Evolutionary conservation across 345 rosid species (phyloP).

Genomic region (Syzygium jambos): DNA sequence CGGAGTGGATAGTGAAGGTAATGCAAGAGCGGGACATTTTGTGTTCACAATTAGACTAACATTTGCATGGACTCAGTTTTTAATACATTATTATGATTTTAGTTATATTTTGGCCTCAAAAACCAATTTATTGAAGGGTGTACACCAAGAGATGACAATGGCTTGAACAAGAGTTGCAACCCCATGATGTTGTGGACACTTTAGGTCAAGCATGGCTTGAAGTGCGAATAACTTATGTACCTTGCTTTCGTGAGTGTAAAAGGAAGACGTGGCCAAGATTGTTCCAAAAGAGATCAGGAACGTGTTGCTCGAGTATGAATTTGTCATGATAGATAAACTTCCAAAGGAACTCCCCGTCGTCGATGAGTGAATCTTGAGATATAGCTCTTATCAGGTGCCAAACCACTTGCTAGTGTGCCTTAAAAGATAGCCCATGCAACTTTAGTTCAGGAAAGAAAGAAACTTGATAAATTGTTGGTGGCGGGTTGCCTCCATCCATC

Average conservation of each 20-base stretch:
- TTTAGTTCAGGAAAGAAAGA: background rate
- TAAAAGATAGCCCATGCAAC: too few relatives aligned
- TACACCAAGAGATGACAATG: too few relatives aligned
- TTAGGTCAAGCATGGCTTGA: too few relatives aligned
- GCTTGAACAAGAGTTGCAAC: too few relatives aligned
- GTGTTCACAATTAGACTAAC: too few relatives aligned
- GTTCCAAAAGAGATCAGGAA: background rate
- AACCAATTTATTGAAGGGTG: too few relatives aligned
- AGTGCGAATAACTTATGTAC: background rate
- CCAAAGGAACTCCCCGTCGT: background rate
- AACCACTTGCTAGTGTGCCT: background rate
- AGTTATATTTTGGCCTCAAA: too few relatives aligned
- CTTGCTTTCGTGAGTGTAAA: background rate
- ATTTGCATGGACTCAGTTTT: too few relatives aligned
- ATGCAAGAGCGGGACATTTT: too few relatives aligned
- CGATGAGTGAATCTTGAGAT: background rate
- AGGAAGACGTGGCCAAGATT: background rate
- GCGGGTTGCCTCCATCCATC: background rate
- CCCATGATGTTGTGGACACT: too few relatives aligned
- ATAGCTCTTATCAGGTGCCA: background rate
- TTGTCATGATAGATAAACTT: background rate
- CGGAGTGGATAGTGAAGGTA: too few relatives aligned
- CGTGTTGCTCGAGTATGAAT: background rate
- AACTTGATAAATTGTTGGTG: background rate
- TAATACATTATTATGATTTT: too few relatives aligned